These are phyloP conservation scores for Penicillium sp. DNA, from an alignment of 2,329 filamentous ascomycete genomes.

Conservation along the genomic window DNA sequence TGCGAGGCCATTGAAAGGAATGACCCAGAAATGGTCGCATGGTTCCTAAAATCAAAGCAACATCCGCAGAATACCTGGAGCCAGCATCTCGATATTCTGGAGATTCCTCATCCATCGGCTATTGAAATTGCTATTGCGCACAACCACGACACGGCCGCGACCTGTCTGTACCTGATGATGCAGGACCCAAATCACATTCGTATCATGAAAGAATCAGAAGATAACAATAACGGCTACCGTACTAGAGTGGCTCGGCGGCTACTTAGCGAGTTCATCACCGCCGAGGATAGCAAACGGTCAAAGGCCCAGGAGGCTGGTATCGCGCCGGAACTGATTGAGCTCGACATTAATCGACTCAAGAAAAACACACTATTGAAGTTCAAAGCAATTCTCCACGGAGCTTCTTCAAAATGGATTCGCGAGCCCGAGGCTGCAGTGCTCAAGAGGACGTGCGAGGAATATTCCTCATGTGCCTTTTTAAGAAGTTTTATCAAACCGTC, in stretches of 20 bases:
- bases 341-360: neutral
- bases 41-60: neutral
- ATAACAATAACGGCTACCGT: neutral
- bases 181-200: neutral
- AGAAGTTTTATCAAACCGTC: neutral
- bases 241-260: neutral
- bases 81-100: neutral
- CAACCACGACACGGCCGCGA: neutral
- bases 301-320: neutral
- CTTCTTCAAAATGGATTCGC: neutral
- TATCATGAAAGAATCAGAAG: neutral
- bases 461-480: neutral
- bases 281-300: neutral
- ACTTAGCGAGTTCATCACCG: neutral
- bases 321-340: neutral
- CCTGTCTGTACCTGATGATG: neutral
- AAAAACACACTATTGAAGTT: neutral
- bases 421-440: neutral
- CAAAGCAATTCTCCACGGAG: neutral
- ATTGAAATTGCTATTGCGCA: neutral
- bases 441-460: neutral
- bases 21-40: neutral
- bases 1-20: neutral
- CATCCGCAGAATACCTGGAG: neutral
- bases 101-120: neutral